Percentiles rank a stretch among this genome's conserved stretches.
These are phyloP conservation scores for Populus trichocarpa DNA, from an alignment of 441 rosid genomes.

Conservation along the genomic window DNA sequence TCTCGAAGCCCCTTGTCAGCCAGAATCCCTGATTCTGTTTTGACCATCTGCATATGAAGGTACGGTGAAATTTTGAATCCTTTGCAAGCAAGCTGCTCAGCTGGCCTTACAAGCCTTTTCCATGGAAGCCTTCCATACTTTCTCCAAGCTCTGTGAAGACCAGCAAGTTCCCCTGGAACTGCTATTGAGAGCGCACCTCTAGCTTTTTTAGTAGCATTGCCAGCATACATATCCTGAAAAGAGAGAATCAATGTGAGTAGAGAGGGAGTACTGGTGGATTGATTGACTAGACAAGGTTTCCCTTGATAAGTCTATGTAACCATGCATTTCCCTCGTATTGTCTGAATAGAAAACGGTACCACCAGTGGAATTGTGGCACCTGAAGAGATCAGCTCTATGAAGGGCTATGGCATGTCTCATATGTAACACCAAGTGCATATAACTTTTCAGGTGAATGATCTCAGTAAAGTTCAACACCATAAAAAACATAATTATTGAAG, in stretches of 20 bases:
- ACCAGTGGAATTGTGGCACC: too few relatives aligned
- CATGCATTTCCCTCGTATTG: too few relatives aligned
- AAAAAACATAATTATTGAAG: too few relatives aligned
- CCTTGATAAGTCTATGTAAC: too few relatives aligned
- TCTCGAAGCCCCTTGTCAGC: conserved; percentile 48
- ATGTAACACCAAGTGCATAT: too few relatives aligned
- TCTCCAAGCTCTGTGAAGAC: conserved; percentile 51
- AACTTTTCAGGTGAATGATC: too few relatives aligned
- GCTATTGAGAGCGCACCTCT: conserved; percentile 48
- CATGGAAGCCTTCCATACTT: conserved; percentile 48
- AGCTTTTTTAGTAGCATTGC: conserved; percentile 34
- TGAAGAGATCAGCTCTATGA: too few relatives aligned
- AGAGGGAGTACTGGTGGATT: too few relatives aligned
- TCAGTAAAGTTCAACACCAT: too few relatives aligned
- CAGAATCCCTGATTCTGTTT: conserved; percentile 26
- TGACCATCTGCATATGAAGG: conserved; percentile 43
- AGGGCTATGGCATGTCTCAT: too few relatives aligned
- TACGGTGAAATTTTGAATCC: conserved; percentile 51
- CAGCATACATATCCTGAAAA: conserved; percentile 48
- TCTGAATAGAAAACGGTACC: too few relatives aligned
- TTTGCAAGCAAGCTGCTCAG: conserved; percentile 40
- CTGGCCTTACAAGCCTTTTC: conserved; percentile 40
- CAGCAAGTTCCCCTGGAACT: conserved; percentile 55
- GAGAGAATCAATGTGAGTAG: neutral
- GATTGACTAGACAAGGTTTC: too few relatives aligned